Conservation (phyloP, 305 asterid species). For the Salvia sclarea region DNA sequence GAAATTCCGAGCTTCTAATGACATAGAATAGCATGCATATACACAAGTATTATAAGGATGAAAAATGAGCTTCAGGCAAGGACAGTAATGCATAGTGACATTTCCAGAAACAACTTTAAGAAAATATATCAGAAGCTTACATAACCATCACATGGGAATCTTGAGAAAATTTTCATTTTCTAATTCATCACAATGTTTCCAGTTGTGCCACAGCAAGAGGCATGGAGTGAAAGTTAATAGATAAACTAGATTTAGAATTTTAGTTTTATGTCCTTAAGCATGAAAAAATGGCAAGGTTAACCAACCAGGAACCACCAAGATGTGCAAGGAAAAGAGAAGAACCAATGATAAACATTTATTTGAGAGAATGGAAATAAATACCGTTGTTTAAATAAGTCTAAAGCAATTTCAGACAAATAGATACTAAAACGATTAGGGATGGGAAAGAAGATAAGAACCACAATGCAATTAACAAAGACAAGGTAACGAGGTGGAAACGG, state of each 20-base stretch:
- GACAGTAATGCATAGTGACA: conserved; percentile 3
- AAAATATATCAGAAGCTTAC: neutral
- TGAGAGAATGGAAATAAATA: neutral
- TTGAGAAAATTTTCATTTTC: neutral
- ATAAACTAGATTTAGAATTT: neutral
- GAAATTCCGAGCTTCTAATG: conserved; percentile 20
- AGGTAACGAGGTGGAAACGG: neutral
- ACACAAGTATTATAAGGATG: conserved; percentile 11
- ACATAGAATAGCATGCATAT: conserved; percentile 10
- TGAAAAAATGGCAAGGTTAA: conserved; percentile 11
- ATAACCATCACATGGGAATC: conserved; percentile 18
- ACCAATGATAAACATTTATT: conserved; percentile 2
- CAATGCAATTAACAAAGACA: too few relatives aligned
- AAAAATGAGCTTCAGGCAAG: conserved; percentile 14
- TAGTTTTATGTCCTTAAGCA: conserved; percentile 11
- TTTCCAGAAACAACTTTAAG: conserved; percentile 11
- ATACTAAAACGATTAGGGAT: conserved; percentile 2
- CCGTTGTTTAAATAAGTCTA: neutral
- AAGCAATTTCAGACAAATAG: conserved; percentile 3
- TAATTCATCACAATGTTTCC: neutral
- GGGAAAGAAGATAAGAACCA: neutral
- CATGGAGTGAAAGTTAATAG: conserved; percentile 11
- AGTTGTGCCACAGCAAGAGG: conserved; percentile 16
- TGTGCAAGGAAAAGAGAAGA: conserved; percentile 1
- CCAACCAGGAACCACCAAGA: conserved; percentile 11